phyloP scores from a whole-genome alignment of 2,329 filamentous ascomycete species.

The Westerdykella ornata region DNA sequence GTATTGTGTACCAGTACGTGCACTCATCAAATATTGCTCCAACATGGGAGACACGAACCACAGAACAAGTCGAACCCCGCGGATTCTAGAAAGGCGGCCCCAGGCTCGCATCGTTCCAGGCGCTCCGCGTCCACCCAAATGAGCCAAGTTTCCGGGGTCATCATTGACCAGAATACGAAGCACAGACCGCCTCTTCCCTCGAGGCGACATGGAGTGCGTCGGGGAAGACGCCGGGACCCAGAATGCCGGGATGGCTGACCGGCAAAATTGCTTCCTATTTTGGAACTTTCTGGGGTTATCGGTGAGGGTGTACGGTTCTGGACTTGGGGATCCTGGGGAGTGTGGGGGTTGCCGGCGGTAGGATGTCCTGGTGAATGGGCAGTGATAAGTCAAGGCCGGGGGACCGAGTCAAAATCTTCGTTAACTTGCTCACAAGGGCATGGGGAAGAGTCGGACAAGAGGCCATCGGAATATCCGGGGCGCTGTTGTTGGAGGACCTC shows the following conservation, averaged over 20 bases:
- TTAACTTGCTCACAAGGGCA: not conserved
- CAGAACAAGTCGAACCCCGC: not conserved
- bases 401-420: no score
- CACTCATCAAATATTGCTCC: no score
- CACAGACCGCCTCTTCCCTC: constrained; percentile 8
- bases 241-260: constrained; percentile 13
- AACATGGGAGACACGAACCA: no score
- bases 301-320: constrained; percentile 5
- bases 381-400: no score
- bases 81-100: constrained; percentile 9
- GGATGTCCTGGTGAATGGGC: no score
- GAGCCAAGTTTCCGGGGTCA: constrained; percentile 8
- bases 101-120: constrained; percentile 1
- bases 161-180: constrained; percentile 5
- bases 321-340: constrained; percentile 1
- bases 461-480: not conserved
- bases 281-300: constrained; percentile 7
- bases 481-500: no score
- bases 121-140: not conserved
- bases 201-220: constrained; percentile 4
- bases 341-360: constrained; percentile 2
- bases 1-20: not conserved
- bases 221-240: constrained; percentile 15
- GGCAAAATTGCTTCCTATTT: constrained; percentile 16
- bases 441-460: not conserved